Percentiles rank a stretch among this genome's conserved stretches.
Evolutionary conservation across 2,329 filamentous ascomycete genomes (phyloP).

Genomic region (Claviceps quebecensis): DNA sequence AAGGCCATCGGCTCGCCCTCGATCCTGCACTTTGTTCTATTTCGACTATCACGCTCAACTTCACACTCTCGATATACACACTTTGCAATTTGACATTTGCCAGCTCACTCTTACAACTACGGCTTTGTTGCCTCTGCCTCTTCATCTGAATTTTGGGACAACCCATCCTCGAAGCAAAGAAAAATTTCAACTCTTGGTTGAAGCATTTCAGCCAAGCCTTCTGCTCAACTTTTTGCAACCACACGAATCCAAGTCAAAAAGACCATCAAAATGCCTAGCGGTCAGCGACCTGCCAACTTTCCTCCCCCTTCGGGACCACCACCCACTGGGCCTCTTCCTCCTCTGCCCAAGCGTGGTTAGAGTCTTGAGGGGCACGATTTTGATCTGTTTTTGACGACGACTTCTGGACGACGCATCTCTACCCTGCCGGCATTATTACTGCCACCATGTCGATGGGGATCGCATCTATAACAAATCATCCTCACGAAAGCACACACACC

Average conservation of each 20-base stretch:
- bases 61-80: not conserved
- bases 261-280: slow-evolving; percentile 30
- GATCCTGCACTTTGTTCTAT: not conserved
- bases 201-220: not conserved
- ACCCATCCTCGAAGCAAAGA: not conserved
- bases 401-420: not conserved
- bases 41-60: not conserved
- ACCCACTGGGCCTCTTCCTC: slow-evolving; percentile 49
- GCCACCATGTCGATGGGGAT: not conserved
- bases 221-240: too few relatives aligned
- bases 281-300: slow-evolving; percentile 50
- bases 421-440: not conserved
- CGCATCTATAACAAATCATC: not conserved
- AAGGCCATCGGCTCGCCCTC: slow-evolving; percentile 17
- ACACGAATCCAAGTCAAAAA: not conserved
- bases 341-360: slow-evolving; percentile 48
- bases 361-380: not conserved
- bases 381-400: not conserved
- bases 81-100: too few relatives aligned
- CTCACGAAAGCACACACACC: not conserved
- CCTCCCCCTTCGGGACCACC: slow-evolving; percentile 54
- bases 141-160: not conserved
- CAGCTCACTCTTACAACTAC: too few relatives aligned
- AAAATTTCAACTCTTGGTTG: not conserved
- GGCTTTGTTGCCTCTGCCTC: too few relatives aligned